Conservation (phyloP, 352 stramenopile genomes). For the Phytophthora colocasiae region DNA sequence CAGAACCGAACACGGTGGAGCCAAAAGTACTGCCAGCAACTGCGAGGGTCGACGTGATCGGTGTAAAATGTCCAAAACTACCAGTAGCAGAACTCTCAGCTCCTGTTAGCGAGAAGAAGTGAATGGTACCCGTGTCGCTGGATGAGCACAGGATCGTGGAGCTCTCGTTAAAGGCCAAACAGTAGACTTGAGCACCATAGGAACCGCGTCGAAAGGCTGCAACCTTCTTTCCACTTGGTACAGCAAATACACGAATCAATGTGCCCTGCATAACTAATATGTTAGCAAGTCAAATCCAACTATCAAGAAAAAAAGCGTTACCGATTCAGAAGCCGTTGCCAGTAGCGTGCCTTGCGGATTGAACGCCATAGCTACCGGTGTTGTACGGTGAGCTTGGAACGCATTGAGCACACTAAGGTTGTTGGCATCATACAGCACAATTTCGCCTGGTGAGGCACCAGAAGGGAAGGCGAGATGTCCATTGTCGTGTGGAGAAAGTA, state of each 20-base stretch:
- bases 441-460: constrained; percentile 81
- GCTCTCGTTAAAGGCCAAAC: constrained; percentile 95
- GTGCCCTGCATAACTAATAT: constrained; percentile 81
- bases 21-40: constrained; percentile 68
- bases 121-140: constrained; percentile 96
- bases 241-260: constrained; percentile 97
- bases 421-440: constrained; percentile 94
- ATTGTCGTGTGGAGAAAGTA: constrained; percentile 88
- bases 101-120: constrained; percentile 94
- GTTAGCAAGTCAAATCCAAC: not conserved
- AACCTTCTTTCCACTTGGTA: constrained; percentile 90
- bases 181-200: constrained; percentile 96
- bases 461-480: constrained; percentile 88
- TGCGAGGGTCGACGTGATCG: constrained; percentile 77
- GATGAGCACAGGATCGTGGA: constrained; percentile 95
- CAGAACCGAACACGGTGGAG: constrained; percentile 54
- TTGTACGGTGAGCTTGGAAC: constrained; percentile 88
- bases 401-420: constrained; percentile 93
- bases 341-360: constrained; percentile 87
- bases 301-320: constrained; percentile 28
- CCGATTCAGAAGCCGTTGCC: constrained; percentile 91
- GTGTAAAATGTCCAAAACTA: constrained; percentile 82
- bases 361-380: constrained; percentile 91
- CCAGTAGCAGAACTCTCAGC: constrained; percentile 75
- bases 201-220: constrained; percentile 96